These are phyloP conservation scores for Rhodosporidiobolus sp. DNA, from an alignment of 768 basidiomycete species.

Conservation along the genomic window DNA sequence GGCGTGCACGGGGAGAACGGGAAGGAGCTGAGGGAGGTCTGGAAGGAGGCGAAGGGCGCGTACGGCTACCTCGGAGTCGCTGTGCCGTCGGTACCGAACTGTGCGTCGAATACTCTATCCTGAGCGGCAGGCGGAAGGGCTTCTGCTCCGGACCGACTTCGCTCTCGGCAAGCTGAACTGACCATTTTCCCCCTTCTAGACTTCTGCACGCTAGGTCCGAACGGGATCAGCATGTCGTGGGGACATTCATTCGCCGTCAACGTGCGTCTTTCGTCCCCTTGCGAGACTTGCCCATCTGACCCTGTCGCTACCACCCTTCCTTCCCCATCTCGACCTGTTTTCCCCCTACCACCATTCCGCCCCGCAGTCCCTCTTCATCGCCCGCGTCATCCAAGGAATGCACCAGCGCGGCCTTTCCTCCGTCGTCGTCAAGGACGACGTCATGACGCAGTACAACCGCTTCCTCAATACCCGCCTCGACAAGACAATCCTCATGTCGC, in stretches of 20 bases:
- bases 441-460: slow-evolving; percentile 22
- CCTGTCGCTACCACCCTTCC: too few species aligned
- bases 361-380: slow-evolving; percentile 3
- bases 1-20: slow-evolving; percentile 31
- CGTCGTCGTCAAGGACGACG: slow-evolving; percentile 16
- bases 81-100: slow-evolving; percentile 26
- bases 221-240: slow-evolving; percentile 28
- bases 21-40: slow-evolving; percentile 19
- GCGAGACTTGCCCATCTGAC: too few species aligned
- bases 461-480: slow-evolving; percentile 12
- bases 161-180: too few species aligned
- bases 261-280: background rate
- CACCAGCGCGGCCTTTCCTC: slow-evolving; percentile 26
- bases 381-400: slow-evolving; percentile 28
- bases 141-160: too few species aligned
- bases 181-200: background rate
- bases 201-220: slow-evolving; percentile 35
- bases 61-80: slow-evolving; percentile 30
- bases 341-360: too few species aligned
- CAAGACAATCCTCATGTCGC: slow-evolving; percentile 4
- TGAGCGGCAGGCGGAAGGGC: too few species aligned
- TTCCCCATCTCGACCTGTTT: too few species aligned
- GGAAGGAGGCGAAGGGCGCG: slow-evolving; percentile 26
- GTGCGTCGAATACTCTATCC: too few species aligned
- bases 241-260: slow-evolving; percentile 26